Evolutionary conservation across 352 stramenopile genomes (phyloP).

Genomic region (Globisporangium uncinulatum): DNA sequence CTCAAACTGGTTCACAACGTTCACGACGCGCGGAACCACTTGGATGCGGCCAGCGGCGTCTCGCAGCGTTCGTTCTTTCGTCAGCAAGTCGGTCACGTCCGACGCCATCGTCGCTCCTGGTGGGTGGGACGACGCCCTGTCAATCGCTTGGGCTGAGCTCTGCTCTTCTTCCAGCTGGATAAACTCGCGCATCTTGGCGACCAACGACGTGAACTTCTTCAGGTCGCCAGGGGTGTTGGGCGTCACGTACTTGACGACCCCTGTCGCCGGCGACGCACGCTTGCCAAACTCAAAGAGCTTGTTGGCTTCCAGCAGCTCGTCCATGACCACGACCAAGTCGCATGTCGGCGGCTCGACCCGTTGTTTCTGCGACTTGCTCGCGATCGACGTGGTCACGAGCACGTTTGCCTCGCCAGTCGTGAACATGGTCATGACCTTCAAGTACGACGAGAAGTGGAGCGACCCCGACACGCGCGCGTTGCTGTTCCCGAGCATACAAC

Average conservation of each 20-base stretch:
- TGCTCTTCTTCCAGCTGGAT: constrained; percentile 39
- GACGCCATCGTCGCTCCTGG: constrained; percentile 3
- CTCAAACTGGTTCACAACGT: constrained; percentile 27
- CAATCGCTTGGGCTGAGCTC: constrained; percentile 8
- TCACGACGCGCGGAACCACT: constrained; percentile 7
- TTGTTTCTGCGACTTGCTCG: constrained; percentile 39
- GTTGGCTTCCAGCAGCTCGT: constrained; percentile 62
- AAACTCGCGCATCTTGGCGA: constrained; percentile 56
- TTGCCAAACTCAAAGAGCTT: constrained; percentile 71
- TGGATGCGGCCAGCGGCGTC: constrained; percentile 11
- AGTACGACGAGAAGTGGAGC: constrained; percentile 58
- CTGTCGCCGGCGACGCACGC: constrained; percentile 28
- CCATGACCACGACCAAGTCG: constrained; percentile 72
- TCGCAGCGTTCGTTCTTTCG: not conserved
- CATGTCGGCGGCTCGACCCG: constrained; percentile 36
- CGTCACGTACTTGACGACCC: constrained; percentile 72
- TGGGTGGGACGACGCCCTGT: no score
- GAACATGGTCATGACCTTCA: constrained; percentile 70
- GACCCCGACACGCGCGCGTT: constrained; percentile 54
- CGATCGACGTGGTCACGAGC: constrained; percentile 78
- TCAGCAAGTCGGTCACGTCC: constrained; percentile 3
- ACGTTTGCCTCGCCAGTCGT: constrained; percentile 42
- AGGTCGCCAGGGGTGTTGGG: constrained; percentile 23
- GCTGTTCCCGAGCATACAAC: constrained; percentile 71
- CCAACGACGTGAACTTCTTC: constrained; percentile 59